Conservation (phyloP, 257 asterid species). For the Linderniella brevidens region DNA sequence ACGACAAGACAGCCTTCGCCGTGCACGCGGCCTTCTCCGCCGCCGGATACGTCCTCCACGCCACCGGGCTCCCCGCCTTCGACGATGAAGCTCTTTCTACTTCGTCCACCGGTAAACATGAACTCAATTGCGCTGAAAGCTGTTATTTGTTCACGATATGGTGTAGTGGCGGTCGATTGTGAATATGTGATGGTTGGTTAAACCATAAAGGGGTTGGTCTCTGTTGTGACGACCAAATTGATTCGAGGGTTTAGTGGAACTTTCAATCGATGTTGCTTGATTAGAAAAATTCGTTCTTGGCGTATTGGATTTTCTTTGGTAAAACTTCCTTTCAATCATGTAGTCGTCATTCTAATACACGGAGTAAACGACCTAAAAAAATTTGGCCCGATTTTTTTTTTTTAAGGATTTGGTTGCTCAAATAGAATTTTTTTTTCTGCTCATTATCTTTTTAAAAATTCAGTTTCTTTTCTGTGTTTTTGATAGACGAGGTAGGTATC, state of each 20-base stretch:
- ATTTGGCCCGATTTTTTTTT: neutral
- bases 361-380: too few relatives aligned
- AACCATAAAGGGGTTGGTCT: too few relatives aligned
- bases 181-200: neutral
- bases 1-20: slow-evolving; percentile 52
- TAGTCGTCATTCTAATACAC: too few relatives aligned
- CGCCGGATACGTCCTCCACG: slow-evolving; percentile 49
- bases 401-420: neutral
- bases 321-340: too few relatives aligned
- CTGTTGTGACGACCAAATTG: neutral
- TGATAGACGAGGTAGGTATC: slow-evolving; percentile 56
- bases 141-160: neutral
- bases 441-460: neutral
- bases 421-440: too few relatives aligned
- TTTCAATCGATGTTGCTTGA: too few relatives aligned
- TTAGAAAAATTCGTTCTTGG: too few relatives aligned
- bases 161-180: neutral
- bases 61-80: slow-evolving; percentile 50
- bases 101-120: slow-evolving; percentile 30
- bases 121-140: neutral
- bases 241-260: neutral
- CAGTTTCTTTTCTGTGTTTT: slow-evolving; percentile 5
- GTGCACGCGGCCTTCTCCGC: slow-evolving; percentile 50
- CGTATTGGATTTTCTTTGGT: too few relatives aligned
- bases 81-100: slow-evolving; percentile 29